Evolutionary conservation across 2,329 filamentous ascomycete genomes (phyloP).

Genomic region (Cladophialophora yegresii): DNA sequence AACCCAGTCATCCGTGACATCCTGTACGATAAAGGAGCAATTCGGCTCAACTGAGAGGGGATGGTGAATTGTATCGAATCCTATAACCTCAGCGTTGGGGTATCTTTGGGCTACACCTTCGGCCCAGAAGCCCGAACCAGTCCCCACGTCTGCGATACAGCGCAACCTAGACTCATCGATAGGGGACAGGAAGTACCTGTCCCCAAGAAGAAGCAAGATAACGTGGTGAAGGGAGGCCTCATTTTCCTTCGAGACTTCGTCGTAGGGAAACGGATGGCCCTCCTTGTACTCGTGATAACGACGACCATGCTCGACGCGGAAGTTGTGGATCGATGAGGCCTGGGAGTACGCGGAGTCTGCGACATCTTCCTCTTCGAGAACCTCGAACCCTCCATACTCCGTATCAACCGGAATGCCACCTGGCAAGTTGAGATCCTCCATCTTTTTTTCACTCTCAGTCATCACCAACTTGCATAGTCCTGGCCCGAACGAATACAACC

Average conservation of each 20-base stretch:
- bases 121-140: constrained; percentile 42
- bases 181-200: constrained; percentile 33
- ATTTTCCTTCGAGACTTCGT: constrained; percentile 34
- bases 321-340: constrained; percentile 38
- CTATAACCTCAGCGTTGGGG: constrained; percentile 41
- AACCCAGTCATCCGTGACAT: constrained; percentile 43
- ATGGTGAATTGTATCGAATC: constrained; percentile 44
- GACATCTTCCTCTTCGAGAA: constrained; percentile 22
- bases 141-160: constrained; percentile 41
- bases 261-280: constrained; percentile 38
- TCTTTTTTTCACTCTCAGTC: constrained; percentile 20
- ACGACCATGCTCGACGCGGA: constrained; percentile 42
- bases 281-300: constrained; percentile 42
- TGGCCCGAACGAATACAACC: neutral
- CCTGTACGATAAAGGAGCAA: constrained; percentile 41
- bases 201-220: constrained; percentile 28
- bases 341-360: constrained; percentile 36
- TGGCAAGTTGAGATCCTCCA: constrained; percentile 30
- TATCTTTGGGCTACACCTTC: constrained; percentile 40
- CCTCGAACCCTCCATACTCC: constrained; percentile 20
- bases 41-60: constrained; percentile 39
- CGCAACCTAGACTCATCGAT: constrained; percentile 30
- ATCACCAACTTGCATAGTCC: neutral
- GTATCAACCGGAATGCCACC: constrained; percentile 30
- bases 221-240: constrained; percentile 31